Evolutionary conservation across 129 eudicot species (phyloP).

Genomic region (Flaveria brownii): DNA sequence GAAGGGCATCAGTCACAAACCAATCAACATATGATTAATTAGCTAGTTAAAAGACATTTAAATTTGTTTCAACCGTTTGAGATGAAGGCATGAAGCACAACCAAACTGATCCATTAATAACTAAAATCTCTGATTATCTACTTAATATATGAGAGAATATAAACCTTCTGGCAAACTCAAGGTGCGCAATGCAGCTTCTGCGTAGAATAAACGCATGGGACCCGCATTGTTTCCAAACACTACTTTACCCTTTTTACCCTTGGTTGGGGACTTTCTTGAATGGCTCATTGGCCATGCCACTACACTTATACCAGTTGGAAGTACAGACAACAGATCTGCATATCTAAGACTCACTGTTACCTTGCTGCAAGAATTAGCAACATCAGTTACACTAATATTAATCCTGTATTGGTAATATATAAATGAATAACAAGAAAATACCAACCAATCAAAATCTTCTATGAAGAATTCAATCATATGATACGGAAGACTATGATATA

Average conservation of each 20-base stretch:
- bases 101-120: background rate
- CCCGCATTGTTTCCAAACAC: slow-evolving; percentile 38
- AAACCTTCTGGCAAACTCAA: slow-evolving; percentile 92
- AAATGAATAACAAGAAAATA: slow-evolving; percentile 7
- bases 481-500: slow-evolving; percentile 86
- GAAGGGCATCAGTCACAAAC: background rate
- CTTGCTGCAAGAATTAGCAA: slow-evolving; percentile 54
- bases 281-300: slow-evolving; percentile 84
- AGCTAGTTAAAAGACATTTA: background rate
- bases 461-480: slow-evolving; percentile 81
- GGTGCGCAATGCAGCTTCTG: slow-evolving; percentile 77
- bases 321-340: slow-evolving; percentile 65
- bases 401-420: background rate
- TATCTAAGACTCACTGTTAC: slow-evolving; percentile 77
- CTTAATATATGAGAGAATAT: background rate
- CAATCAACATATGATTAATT: slow-evolving; percentile 6
- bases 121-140: background rate
- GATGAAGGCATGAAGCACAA: background rate
- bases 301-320: slow-evolving; percentile 79
- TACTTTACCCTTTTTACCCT: slow-evolving; percentile 48
- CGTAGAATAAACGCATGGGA: slow-evolving; percentile 74
- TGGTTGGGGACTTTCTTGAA: slow-evolving; percentile 37
- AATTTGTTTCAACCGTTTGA: background rate
- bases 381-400: background rate
- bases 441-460: slow-evolving; percentile 77